Evolutionary conservation across 2,329 filamentous ascomycete species (phyloP).

Genomic region (Beauveria rudraprayagi): DNA sequence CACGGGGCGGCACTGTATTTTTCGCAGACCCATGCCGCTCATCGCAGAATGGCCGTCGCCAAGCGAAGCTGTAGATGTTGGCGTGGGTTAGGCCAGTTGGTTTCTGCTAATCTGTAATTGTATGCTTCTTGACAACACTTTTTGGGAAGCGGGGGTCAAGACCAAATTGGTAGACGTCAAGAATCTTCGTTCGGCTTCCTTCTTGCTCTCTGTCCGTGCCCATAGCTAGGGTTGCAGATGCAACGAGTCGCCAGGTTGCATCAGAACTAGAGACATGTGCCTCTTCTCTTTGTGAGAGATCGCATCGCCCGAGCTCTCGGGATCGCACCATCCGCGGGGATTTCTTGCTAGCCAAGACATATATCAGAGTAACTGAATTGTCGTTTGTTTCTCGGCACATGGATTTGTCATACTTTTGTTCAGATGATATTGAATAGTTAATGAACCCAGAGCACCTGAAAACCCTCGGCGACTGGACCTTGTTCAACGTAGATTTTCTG

Average conservation of each 20-base stretch:
- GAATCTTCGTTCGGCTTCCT: background rate
- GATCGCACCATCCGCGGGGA: background rate
- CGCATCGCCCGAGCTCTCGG: background rate
- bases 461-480: background rate
- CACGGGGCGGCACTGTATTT: background rate
- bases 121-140: no score
- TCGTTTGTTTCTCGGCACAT: background rate
- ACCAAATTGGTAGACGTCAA: background rate
- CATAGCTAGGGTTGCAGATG: slow-evolving; percentile 5
- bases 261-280: slow-evolving; percentile 5
- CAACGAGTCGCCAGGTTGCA: background rate
- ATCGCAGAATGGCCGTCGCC: background rate
- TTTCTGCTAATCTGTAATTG: background rate
- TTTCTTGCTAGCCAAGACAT: background rate
- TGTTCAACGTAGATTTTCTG: background rate
- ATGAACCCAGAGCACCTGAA: background rate
- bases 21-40: background rate
- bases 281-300: background rate
- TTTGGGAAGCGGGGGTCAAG: background rate
- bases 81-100: background rate
- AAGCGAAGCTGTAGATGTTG: background rate
- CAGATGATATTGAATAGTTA: background rate
- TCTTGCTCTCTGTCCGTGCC: background rate
- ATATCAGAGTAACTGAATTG: background rate
- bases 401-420: background rate